Base-by-base conservation (phyloP, 805 yeast species). In the Pachysolen tannophilus region DNA sequence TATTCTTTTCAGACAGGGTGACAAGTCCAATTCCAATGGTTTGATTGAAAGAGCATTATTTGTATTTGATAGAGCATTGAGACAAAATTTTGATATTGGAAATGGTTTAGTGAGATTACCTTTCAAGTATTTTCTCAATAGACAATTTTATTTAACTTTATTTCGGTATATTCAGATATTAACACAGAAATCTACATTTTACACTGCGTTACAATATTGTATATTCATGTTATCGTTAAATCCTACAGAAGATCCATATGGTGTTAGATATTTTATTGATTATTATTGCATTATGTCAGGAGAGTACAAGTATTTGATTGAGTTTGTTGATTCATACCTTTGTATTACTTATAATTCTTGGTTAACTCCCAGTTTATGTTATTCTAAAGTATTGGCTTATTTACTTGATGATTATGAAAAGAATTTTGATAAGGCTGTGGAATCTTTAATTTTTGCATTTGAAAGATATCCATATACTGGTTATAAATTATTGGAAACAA, bases 231-330 rank as follows among this genome's bases (percentile, higher is more conserved):
- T 82, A 42, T 72, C 87, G 2, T 58, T 87, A 20, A 56, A 55
- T 26, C 95, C 94, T 1, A 67, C 76, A 2, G 83, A 80, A 38
- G 95, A 87, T 60, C 95, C 95, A 2, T 61, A 79, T 34, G 95
- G 95, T 16, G 86, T 81, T 9, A 67, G 94, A 43, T 79, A 80
- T 49, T 82, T 85, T 53, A 76, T 87, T 45, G 95, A 87, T 52
- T 78, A 72, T 49, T 86, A 82, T 49, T 78, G 90, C 3, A 59
- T 83, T 3, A 60, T 75, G 56, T 64, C 83, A 25, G 77, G 69
- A 21, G 84, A 84, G 41, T 75, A 68, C 48, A 62, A 72, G 39
- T 85, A 74, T 53, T 50, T 86, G 44, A 62, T 77, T 9, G 70
- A 74, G 14, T 56, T 84, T 23, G 67, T 67, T 2, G 58, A 70